Evolutionary conservation across 352 stramenopile genomes (phyloP).

Genomic region (Phytophthora megakarya): DNA sequence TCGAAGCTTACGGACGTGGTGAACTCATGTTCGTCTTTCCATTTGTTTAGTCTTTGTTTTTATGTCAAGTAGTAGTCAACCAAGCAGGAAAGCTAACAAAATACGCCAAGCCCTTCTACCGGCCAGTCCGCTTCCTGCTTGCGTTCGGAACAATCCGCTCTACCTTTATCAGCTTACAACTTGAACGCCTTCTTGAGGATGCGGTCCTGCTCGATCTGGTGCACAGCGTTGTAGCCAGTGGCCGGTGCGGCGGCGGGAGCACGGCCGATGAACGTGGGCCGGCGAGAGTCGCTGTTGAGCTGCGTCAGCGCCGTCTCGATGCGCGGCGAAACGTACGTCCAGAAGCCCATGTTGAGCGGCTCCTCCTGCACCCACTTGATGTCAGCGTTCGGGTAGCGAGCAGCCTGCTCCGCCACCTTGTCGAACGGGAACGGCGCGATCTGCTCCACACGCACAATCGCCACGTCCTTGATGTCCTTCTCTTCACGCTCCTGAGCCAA

Average conservation of each 20-base stretch:
- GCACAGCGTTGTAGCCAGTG: constrained; percentile 95
- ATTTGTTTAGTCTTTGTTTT: constrained; percentile 6
- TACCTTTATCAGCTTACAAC: constrained; percentile 47
- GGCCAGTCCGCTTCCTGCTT: constrained; percentile 19
- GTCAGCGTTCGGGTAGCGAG: constrained; percentile 92
- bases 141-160: constrained; percentile 3
- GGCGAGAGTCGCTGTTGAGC: constrained; percentile 88
- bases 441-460: constrained; percentile 95
- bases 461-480: constrained; percentile 80
- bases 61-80: constrained; percentile 23
- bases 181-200: constrained; percentile 90
- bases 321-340: constrained; percentile 92
- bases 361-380: constrained; percentile 97
- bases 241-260: constrained; percentile 92
- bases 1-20: too few relatives aligned
- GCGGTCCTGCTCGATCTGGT: constrained; percentile 92
- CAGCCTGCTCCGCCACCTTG: constrained; percentile 88
- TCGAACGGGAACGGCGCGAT: constrained; percentile 98
- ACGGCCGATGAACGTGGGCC: constrained; percentile 94
- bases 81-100: constrained; percentile 35
- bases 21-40: too few relatives aligned
- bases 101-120: constrained; percentile 34
- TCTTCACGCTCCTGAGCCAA: constrained; percentile 91
- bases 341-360: constrained; percentile 97
- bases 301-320: constrained; percentile 95